Conservation (phyloP, 495 filamentous ascomycete genomes). For the Lasiosphaeria hispida region DNA sequence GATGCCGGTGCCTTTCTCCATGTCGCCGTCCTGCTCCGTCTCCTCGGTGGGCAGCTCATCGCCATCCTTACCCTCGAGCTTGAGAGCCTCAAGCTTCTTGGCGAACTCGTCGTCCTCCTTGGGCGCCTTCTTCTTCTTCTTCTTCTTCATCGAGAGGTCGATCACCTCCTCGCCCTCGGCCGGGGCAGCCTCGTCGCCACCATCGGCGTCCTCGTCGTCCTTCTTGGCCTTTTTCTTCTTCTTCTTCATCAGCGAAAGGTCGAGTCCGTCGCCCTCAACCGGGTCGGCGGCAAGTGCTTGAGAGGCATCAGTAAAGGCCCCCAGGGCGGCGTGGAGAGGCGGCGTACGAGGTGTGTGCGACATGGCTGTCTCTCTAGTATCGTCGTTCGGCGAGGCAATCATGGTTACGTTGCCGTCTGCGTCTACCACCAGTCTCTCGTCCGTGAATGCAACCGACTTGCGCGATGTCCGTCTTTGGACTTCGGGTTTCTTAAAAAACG, state of each 20-base stretch:
- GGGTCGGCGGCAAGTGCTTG: conserved; percentile 61
- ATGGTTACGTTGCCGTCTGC: conserved; percentile 75
- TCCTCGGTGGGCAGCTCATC: conserved; percentile 47
- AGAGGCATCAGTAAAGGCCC: conserved; percentile 47
- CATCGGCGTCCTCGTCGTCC: conserved; percentile 65
- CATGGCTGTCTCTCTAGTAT: conserved; percentile 66
- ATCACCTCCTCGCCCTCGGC: conserved; percentile 30
- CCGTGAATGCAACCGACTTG: conserved; percentile 89
- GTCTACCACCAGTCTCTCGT: conserved; percentile 78
- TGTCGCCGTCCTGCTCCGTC: conserved; percentile 61
- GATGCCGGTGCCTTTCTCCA: conserved; percentile 88
- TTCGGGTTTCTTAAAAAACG: conserved; percentile 38
- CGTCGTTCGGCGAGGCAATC: conserved; percentile 58
- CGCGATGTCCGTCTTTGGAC: conserved; percentile 57
- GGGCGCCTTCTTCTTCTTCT: conserved; percentile 88
- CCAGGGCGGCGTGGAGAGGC: conserved; percentile 49
- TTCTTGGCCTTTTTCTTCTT: conserved; percentile 79
- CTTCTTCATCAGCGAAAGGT: conserved; percentile 53
- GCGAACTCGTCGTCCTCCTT: conserved; percentile 61
- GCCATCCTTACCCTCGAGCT: conserved; percentile 74
- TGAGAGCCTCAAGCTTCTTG: conserved; percentile 61
- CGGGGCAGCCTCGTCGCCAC: conserved; percentile 40
- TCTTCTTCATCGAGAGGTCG: conserved; percentile 83
- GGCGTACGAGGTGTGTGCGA: conserved; percentile 65
- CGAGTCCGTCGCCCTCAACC: conserved; percentile 44